Percentiles rank a stretch among this genome's conserved stretches.
Conservation (phyloP, 2,329 filamentous ascomycete genomes). For the Phyllosticta citribraziliensis region DNA sequence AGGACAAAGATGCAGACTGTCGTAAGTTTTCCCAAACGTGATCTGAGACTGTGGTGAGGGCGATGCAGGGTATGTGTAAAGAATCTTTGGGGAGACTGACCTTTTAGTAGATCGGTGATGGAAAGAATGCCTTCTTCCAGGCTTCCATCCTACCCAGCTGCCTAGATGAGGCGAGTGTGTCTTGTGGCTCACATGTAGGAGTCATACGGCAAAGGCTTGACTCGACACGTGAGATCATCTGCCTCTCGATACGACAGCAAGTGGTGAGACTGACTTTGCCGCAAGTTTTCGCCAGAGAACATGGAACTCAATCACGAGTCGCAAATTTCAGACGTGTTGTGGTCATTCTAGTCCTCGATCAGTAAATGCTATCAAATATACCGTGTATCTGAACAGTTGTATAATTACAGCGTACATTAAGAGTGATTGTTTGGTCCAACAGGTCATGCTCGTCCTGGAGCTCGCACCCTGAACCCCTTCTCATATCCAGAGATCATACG, state of each 20-base stretch:
- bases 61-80: too few species aligned
- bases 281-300: too few species aligned
- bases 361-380: too few species aligned
- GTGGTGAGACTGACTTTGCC: too few species aligned
- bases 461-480: neutral
- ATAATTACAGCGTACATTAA: neutral
- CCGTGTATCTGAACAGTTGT: too few species aligned
- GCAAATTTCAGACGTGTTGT: too few species aligned
- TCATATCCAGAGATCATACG: neutral
- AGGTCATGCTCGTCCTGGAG: neutral
- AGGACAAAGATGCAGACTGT: too few species aligned
- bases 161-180: neutral
- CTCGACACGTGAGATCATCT: neutral
- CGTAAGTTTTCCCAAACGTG: too few species aligned
- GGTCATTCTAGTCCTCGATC: too few species aligned
- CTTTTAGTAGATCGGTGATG: neutral
- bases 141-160: neutral
- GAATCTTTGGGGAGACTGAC: neutral
- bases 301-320: too few species aligned
- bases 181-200: neutral
- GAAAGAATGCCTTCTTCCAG: neutral
- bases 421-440: neutral
- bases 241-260: too few species aligned
- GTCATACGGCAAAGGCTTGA: neutral
- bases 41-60: too few species aligned